phyloP scores from a whole-genome alignment of 805 yeast genomes.

The Sugiyamaella chiloensis region DNA sequence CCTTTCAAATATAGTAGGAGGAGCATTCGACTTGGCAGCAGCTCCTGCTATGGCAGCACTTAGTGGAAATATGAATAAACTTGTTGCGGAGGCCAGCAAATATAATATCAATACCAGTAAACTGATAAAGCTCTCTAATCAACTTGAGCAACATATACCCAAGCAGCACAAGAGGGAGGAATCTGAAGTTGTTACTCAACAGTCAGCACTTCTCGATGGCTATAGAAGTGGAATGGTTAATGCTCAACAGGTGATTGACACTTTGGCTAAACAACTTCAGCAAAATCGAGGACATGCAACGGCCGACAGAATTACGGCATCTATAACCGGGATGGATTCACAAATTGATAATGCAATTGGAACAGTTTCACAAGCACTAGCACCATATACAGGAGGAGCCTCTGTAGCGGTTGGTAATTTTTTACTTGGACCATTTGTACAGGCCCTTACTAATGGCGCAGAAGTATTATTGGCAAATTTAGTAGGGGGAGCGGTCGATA shows the following conservation, averaged over 20 bases:
- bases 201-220: constrained; percentile 5
- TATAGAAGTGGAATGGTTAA: constrained; percentile 4
- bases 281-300: constrained; percentile 9
- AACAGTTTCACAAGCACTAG: constrained; percentile 20
- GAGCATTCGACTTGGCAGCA: constrained; percentile 19
- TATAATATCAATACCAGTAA: constrained; percentile 15
- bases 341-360: constrained; percentile 31
- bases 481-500: constrained; percentile 24
- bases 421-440: constrained; percentile 29
- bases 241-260: constrained; percentile 7
- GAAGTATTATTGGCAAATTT: constrained; percentile 29
- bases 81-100: constrained; percentile 8
- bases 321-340: constrained; percentile 31
- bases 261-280: constrained; percentile 6
- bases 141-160: background rate
- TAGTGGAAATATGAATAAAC: background rate
- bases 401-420: constrained; percentile 25
- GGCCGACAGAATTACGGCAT: constrained; percentile 12
- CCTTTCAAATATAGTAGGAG: constrained; percentile 23
- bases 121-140: constrained; percentile 6
- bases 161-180: constrained; percentile 2
- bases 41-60: constrained; percentile 9
- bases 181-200: background rate
- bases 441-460: constrained; percentile 31
- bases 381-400: constrained; percentile 24